Conservation (phyloP, 2,329 filamentous ascomycete genomes). For the Salinomyces thailandicus region DNA sequence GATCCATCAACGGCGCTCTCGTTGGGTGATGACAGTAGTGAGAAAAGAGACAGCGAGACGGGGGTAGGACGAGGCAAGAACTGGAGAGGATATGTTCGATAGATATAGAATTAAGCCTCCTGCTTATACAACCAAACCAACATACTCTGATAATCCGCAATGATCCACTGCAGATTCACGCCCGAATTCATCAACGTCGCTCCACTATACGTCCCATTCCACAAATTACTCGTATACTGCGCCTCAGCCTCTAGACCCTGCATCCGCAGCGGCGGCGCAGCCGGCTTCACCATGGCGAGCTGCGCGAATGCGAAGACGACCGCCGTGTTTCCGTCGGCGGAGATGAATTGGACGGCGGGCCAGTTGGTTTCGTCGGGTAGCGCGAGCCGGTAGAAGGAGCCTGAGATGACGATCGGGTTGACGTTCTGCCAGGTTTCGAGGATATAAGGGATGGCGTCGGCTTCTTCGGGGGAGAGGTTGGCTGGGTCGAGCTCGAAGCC, state of each 20-base stretch:
- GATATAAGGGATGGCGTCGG: conserved; percentile 42
- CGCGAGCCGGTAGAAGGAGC: conserved; percentile 50
- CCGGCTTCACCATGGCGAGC: conserved; percentile 42
- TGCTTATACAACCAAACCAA: conserved; percentile 45
- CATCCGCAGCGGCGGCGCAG: conserved; percentile 43
- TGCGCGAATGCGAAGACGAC: conserved; percentile 54
- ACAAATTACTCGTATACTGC: conserved; percentile 42
- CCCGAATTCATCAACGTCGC: conserved; percentile 54
- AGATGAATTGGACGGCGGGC: conserved; percentile 52
- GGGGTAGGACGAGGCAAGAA: too few relatives aligned
- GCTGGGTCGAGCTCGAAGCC: conserved; percentile 53
- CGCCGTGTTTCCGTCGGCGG: conserved; percentile 39
- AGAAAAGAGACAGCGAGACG: too few relatives aligned
- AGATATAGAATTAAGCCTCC: too few relatives aligned
- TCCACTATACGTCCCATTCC: conserved; percentile 44
- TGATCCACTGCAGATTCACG: conserved; percentile 41
- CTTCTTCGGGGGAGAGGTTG: conserved; percentile 43
- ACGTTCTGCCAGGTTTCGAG: conserved; percentile 46
- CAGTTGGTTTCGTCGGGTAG: conserved; percentile 51
- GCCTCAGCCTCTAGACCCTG: conserved; percentile 47
- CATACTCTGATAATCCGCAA: conserved; percentile 46
- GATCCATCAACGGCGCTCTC: too few relatives aligned
- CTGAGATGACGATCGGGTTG: conserved; percentile 49
- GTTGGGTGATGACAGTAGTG: too few relatives aligned
- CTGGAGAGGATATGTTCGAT: too few relatives aligned